Conservation (phyloP, 129 eudicot genomes). For the Lonicera japonica region DNA sequence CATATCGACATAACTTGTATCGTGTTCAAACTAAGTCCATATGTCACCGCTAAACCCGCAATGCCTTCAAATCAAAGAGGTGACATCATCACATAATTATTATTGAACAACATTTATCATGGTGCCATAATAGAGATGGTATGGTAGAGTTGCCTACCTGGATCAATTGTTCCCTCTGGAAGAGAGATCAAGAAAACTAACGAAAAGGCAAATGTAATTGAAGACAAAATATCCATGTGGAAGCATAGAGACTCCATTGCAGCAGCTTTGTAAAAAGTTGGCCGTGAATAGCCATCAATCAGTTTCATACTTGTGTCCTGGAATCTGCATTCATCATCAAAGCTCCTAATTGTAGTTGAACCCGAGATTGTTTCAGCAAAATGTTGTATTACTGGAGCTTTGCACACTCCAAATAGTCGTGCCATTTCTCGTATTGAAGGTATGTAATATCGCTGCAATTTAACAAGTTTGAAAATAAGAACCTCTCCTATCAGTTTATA, state of each 20-base stretch:
- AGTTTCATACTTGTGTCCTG: slow-evolving; percentile 45
- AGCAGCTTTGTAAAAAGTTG: too few species aligned
- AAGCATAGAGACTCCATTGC: slow-evolving; percentile 75
- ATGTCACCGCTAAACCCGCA: slow-evolving; percentile 84
- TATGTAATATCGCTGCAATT: slow-evolving; percentile 62
- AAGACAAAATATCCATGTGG: slow-evolving; percentile 62
- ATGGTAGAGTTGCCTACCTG: slow-evolving; percentile 43
- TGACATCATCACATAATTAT: neutral
- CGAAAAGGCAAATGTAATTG: slow-evolving; percentile 50
- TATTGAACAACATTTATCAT: neutral
- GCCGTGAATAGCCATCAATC: slow-evolving; percentile 57
- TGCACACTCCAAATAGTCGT: slow-evolving; percentile 58
- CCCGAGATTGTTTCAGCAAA: slow-evolving; percentile 87
- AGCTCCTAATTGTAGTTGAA: slow-evolving; percentile 71
- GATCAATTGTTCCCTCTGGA: slow-evolving; percentile 67
- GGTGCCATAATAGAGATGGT: neutral
- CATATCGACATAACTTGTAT: slow-evolving; percentile 61
- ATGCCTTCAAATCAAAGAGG: slow-evolving; percentile 38
- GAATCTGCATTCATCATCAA: slow-evolving; percentile 60
- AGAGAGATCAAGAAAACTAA: slow-evolving; percentile 54
- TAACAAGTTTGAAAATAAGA: neutral
- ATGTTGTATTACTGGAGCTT: slow-evolving; percentile 85
- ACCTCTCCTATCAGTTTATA: too few species aligned
- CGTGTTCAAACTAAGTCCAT: slow-evolving; percentile 72
- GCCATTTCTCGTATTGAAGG: slow-evolving; percentile 80